These are phyloP conservation scores for Crepidotus sp. DNA, from an alignment of 1,284 basidiomycete species.

Conservation along the genomic window DNA sequence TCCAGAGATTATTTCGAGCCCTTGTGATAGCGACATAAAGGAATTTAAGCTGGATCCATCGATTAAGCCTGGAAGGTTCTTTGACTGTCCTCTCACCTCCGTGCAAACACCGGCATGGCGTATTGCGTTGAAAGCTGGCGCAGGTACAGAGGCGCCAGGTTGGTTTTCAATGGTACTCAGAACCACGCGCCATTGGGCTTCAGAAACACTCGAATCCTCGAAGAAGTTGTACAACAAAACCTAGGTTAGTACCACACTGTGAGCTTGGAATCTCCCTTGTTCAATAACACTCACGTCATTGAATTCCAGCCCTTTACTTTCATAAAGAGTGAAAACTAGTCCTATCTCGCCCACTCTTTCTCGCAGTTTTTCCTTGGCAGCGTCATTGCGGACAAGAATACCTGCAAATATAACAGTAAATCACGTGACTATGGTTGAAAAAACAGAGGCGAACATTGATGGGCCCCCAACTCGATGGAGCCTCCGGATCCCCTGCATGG, in stretches of 20 bases:
- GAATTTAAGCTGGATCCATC: constrained; percentile 38
- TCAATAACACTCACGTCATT: constrained; percentile 41
- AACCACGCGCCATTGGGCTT: constrained; percentile 51
- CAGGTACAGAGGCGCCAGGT: constrained; percentile 18
- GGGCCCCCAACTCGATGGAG: constrained; percentile 56
- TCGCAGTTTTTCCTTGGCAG: constrained; percentile 40
- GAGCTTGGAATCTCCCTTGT: neutral
- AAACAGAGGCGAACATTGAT: constrained; percentile 43
- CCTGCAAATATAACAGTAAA: constrained; percentile 28
- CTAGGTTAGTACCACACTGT: constrained; percentile 29
- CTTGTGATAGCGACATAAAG: constrained; percentile 66
- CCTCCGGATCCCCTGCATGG: constrained; percentile 33
- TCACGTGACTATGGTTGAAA: neutral
- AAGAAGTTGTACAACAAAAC: constrained; percentile 69
- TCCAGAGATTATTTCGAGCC: constrained; percentile 60
- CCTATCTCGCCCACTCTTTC: constrained; percentile 51
- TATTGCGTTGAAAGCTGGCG: constrained; percentile 43
- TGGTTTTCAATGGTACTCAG: constrained; percentile 33
- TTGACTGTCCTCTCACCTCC: constrained; percentile 36
- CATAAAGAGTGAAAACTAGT: constrained; percentile 58
- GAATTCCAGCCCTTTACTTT: constrained; percentile 70
- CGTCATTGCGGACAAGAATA: constrained; percentile 59
- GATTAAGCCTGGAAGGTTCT: neutral
- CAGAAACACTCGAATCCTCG: constrained; percentile 45
- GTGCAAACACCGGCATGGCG: constrained; percentile 51